phyloP scores from a whole-genome alignment of 495 filamentous ascomycete species.

The Aspergillus kassunensis region DNA sequence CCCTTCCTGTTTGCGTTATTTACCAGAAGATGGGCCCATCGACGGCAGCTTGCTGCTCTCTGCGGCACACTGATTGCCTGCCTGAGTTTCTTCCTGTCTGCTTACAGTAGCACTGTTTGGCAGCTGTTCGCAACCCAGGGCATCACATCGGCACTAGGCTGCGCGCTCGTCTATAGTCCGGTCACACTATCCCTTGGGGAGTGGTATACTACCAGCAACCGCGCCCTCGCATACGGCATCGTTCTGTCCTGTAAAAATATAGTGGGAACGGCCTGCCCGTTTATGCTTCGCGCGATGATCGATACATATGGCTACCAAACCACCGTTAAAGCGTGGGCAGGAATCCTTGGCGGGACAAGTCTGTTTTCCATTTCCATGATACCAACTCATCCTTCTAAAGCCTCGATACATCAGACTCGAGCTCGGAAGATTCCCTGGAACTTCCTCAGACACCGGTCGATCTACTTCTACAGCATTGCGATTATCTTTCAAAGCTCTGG shows the following conservation, averaged over 20 bases:
- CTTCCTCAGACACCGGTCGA: constrained; percentile 39
- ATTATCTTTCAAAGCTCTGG: constrained; percentile 61
- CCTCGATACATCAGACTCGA: constrained; percentile 48
- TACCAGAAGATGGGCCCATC: constrained; percentile 6
- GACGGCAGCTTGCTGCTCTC: constrained; percentile 4
- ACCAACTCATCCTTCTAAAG: constrained; percentile 53
- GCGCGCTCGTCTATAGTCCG: constrained; percentile 47
- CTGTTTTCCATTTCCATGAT: constrained; percentile 32
- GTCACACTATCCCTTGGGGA: constrained; percentile 53
- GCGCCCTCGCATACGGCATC: constrained; percentile 47
- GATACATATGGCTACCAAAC: constrained; percentile 50
- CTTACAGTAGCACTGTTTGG: constrained; percentile 47
- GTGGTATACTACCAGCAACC: constrained; percentile 52
- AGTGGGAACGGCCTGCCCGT: constrained; percentile 48
- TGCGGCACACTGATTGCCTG: constrained; percentile 4
- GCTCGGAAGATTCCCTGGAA: constrained; percentile 4
- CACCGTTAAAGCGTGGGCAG: constrained; percentile 52
- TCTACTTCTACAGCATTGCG: constrained; percentile 45
- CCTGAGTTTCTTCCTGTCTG: constrained; percentile 35
- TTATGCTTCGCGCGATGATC: constrained; percentile 50
- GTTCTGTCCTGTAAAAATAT: constrained; percentile 55
- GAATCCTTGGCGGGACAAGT: constrained; percentile 25
- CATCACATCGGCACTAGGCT: constrained; percentile 50
- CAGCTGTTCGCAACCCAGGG: constrained; percentile 55
- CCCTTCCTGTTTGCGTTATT: constrained; percentile 7